Evolutionary conservation across 257 asterid species (phyloP).

Genomic region (Fraxinus cuspidata): DNA sequence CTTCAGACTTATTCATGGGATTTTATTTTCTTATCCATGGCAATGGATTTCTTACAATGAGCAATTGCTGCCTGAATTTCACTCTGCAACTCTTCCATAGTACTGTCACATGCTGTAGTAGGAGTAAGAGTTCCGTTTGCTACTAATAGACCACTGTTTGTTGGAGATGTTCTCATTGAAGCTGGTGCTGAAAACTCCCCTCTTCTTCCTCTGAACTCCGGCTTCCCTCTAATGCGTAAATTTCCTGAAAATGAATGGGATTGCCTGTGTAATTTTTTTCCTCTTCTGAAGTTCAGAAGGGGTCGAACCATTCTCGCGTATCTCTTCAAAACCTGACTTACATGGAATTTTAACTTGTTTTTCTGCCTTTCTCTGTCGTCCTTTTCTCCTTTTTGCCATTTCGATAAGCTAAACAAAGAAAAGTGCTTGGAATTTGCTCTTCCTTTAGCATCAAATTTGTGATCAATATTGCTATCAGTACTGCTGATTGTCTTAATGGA

Average conservation of each 20-base stretch:
- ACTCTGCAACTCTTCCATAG: slow-evolving; percentile 75
- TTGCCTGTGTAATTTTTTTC: slow-evolving; percentile 34
- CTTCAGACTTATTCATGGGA: slow-evolving; percentile 24
- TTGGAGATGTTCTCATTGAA: slow-evolving; percentile 71
- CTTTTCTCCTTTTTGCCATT: slow-evolving; percentile 44
- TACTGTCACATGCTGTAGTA: slow-evolving; percentile 42
- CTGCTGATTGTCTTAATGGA: not conserved
- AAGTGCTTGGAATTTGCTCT: slow-evolving; percentile 58
- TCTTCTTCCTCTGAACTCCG: slow-evolving; percentile 44
- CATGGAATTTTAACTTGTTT: slow-evolving; percentile 52
- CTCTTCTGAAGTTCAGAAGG: slow-evolving; percentile 39
- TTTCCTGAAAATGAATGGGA: slow-evolving; percentile 66
- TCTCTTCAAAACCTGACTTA: slow-evolving; percentile 52
- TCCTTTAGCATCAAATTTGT: slow-evolving; percentile 23
- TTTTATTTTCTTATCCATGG: slow-evolving; percentile 44
- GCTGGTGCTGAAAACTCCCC: slow-evolving; percentile 80
- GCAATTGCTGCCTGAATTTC: slow-evolving; percentile 94
- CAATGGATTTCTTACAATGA: slow-evolving; percentile 82
- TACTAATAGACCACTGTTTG: slow-evolving; percentile 73
- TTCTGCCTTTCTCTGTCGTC: slow-evolving; percentile 39
- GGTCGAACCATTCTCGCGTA: slow-evolving; percentile 67
- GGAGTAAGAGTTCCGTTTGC: slow-evolving; percentile 41
- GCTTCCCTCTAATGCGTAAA: slow-evolving; percentile 45
- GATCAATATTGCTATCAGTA: not conserved
- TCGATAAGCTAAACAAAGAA: slow-evolving; percentile 54